Base-by-base conservation (phyloP, 169 alveolate species). In the Cyclospora cayetanensis region DNA sequence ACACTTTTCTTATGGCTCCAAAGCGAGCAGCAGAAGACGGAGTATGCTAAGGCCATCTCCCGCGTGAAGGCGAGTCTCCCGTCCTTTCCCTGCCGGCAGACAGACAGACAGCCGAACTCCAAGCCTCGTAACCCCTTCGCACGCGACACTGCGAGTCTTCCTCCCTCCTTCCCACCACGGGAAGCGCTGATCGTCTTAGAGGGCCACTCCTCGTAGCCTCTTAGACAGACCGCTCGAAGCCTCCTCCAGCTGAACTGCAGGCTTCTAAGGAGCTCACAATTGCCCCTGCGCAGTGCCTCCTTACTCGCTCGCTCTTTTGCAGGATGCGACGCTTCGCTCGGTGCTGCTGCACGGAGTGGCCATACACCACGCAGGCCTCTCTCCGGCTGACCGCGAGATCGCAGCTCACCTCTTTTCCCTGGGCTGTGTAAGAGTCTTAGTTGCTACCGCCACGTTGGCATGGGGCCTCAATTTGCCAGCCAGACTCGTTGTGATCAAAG, bases 381-480 rank as follows among this genome's bases (percentile, higher is more conserved):
- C 96, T 20, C 99, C 97, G 84, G 88, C 93, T 77, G 99, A 99
- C 91, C 96, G 99, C 94, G 95, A 95, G 79, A 96, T 98, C n/a
- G 99, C 99, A 4, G 99, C 99, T 93, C 96, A 97, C 53, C 96
- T 99, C 92, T 99, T 98, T 92, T 95, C 98, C 39, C 94, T 96
- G 84, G 99, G 98, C 53, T 96, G 96, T 80, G 98, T 99, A 55
- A 95, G 98, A 93, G 97, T 99, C 34, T 94, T 99, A 82, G 98
- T 99, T 31, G 98, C 99, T 29, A 99, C 99, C 1, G 96, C 99
- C 20, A 99, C 99, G 27, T 96, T 99, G 55, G 99, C 99, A 25
- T 99, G 99, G 99, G 99, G 99, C 25, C 99, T 99, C 41, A 99
- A 99, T 94, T 97, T 99, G 93, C 99, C 99, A 9, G 99, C 99